Evolutionary conservation across 345 rosid genomes (phyloP).

Genomic region (Moringa oleifera): DNA sequence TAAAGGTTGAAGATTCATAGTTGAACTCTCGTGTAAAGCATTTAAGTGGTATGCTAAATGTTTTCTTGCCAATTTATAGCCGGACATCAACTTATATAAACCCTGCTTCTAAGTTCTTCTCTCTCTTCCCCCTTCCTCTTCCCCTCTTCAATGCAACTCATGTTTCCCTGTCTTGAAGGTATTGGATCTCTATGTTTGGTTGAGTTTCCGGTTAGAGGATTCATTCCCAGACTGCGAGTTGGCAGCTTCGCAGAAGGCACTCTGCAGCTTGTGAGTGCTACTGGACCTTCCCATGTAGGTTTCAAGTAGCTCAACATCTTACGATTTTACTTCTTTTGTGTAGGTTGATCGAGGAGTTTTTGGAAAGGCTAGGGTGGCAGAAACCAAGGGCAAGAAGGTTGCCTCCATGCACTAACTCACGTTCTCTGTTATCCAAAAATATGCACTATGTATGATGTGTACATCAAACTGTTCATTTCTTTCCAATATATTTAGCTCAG

Average conservation of each 20-base stretch:
- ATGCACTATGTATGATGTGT: slow-evolving; percentile 1
- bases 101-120: slow-evolving; percentile 9
- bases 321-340: slow-evolving; percentile 3
- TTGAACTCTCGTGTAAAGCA: too few species aligned
- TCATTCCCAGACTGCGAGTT: slow-evolving; percentile 76
- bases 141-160: slow-evolving; percentile 8
- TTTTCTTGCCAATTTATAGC: background rate
- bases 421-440: slow-evolving; percentile 17
- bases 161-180: too few species aligned
- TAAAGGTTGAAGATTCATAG: too few species aligned
- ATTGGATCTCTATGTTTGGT: slow-evolving; percentile 88
- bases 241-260: slow-evolving; percentile 72
- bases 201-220: slow-evolving; percentile 79
- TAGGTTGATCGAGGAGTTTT: slow-evolving; percentile 89
- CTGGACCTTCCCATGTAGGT: background rate
- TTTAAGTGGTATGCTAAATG: too few species aligned
- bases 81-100: background rate
- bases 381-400: slow-evolving; percentile 26
- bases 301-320: slow-evolving; percentile 5
- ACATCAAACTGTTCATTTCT: background rate
- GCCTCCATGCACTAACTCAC: background rate
- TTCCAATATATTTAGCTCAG: too few species aligned
- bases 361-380: slow-evolving; percentile 54
- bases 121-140: too few species aligned
- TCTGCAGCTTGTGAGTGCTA: slow-evolving; percentile 69